Conservation (phyloP, 768 basidiomycete species). For the Dioszegia aurantiaca region DNA sequence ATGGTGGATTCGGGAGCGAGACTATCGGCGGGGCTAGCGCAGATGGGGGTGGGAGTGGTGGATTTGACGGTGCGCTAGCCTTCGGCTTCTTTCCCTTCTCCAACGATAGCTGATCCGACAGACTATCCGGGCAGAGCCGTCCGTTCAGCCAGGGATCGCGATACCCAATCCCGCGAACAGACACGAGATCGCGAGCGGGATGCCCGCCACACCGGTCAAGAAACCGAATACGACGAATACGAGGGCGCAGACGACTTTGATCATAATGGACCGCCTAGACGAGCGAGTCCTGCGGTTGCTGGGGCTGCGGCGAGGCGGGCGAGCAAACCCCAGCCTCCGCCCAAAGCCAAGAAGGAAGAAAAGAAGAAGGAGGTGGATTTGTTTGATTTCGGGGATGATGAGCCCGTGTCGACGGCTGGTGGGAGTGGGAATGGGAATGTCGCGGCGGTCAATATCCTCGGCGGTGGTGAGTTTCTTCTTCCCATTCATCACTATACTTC, state of each 20-base stretch:
- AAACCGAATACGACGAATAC: conserved; percentile 77
- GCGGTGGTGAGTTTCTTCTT: conserved; percentile 40
- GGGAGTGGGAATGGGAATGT: conserved; percentile 47
- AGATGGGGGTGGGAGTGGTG: conserved; percentile 42
- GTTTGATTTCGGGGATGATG: conserved; percentile 75
- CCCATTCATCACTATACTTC: not conserved
- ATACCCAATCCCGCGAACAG: conserved; percentile 3
- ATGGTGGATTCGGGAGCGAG: conserved; percentile 71
- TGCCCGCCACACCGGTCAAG: conserved; percentile 14
- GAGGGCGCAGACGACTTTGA: conserved; percentile 91
- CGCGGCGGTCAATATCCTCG: conserved; percentile 45
- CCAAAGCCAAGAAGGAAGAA: conserved; percentile 49
- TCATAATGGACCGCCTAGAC: conserved; percentile 52
- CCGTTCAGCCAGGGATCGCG: conserved; percentile 35
- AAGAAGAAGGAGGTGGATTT: conserved; percentile 66
- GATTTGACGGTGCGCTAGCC: conserved; percentile 42
- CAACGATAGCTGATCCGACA: conserved; percentile 5
- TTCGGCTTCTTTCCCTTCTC: not conserved
- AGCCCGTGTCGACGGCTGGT: conserved; percentile 48
- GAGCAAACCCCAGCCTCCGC: conserved; percentile 23
- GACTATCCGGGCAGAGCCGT: conserved; percentile 16
- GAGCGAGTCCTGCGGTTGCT: conserved; percentile 25
- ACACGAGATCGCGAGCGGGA: conserved; percentile 4
- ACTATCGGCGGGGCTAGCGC: conserved; percentile 48
- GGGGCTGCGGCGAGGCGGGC: conserved; percentile 15